Conservation (phyloP, 805 yeast genomes). For the Yamadazyma phyllophila region DNA sequence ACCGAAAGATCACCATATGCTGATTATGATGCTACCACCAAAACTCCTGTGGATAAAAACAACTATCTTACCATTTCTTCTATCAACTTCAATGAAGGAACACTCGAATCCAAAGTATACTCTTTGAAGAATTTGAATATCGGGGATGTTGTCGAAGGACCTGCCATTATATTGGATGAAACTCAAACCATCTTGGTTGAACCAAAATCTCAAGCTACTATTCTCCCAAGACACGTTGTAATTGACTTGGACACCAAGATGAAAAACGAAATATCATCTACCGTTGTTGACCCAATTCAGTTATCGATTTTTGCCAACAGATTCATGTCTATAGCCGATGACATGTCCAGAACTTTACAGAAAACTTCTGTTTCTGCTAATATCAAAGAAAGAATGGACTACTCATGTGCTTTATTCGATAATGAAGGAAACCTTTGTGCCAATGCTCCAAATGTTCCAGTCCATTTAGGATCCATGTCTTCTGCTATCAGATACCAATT, state of each 20-base stretch:
- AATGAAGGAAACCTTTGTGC: slow-evolving; percentile 75
- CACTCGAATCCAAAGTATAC: slow-evolving; percentile 44
- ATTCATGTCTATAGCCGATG: slow-evolving; percentile 89
- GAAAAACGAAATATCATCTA: slow-evolving; percentile 11
- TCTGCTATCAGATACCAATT: slow-evolving; percentile 72
- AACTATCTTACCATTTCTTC: background rate
- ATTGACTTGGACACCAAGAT: slow-evolving; percentile 30
- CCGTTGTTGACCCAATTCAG: slow-evolving; percentile 60
- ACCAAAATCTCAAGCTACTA: slow-evolving; percentile 56
- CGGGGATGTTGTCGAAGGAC: slow-evolving; percentile 47
- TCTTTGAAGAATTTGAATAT: slow-evolving; percentile 49
- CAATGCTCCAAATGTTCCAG: slow-evolving; percentile 88
- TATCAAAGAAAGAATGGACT: slow-evolving; percentile 80
- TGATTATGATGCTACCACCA: slow-evolving; percentile 18
- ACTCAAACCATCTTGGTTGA: slow-evolving; percentile 79
- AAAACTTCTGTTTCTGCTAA: slow-evolving; percentile 81
- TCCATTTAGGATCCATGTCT: slow-evolving; percentile 84
- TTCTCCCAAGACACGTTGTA: slow-evolving; percentile 58
- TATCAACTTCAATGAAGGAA: slow-evolving; percentile 45
- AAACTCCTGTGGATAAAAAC: slow-evolving; percentile 1
- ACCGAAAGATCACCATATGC: slow-evolving; percentile 51
- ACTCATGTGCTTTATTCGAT: slow-evolving; percentile 81
- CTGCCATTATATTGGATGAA: slow-evolving; percentile 60
- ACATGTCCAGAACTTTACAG: slow-evolving; percentile 79
- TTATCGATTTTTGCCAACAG: slow-evolving; percentile 78